These are phyloP conservation scores for Phytophthora megakarya DNA, from an alignment of 352 stramenopile genomes.

Conservation along the genomic window DNA sequence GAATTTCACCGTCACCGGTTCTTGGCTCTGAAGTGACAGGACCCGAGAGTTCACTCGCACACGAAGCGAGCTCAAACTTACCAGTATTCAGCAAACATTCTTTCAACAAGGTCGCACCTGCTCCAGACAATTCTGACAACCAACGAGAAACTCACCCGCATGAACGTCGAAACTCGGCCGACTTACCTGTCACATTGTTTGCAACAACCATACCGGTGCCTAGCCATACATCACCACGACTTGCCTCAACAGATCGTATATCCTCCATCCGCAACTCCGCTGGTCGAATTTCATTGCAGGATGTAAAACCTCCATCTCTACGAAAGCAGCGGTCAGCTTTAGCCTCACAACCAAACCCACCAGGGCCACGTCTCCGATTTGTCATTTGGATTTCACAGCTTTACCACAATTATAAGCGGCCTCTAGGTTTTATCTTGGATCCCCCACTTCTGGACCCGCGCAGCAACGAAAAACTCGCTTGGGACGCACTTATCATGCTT, in stretches of 20 bases:
- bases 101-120: slow-evolving; percentile 20
- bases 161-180: slow-evolving; percentile 1
- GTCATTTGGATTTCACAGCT: slow-evolving; percentile 44
- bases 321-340: slow-evolving; percentile 44
- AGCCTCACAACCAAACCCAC: slow-evolving; percentile 28
- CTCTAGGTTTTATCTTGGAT: slow-evolving; percentile 36
- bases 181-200: slow-evolving; percentile 7
- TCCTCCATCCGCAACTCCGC: slow-evolving; percentile 26
- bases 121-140: neutral
- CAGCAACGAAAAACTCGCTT: slow-evolving; percentile 59
- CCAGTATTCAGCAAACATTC: slow-evolving; percentile 7
- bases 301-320: slow-evolving; percentile 14
- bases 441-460: slow-evolving; percentile 59
- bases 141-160: neutral
- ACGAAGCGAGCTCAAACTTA: slow-evolving; percentile 1
- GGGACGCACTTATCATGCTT: slow-evolving; percentile 75
- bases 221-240: slow-evolving; percentile 7
- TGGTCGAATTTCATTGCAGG: slow-evolving; percentile 11
- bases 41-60: slow-evolving; percentile 12
- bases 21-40: slow-evolving; percentile 3
- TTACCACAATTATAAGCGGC: slow-evolving; percentile 44
- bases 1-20: slow-evolving; percentile 9
- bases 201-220: slow-evolving; percentile 24
- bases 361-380: slow-evolving; percentile 28
- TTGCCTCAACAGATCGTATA: slow-evolving; percentile 18